Conservation (phyloP, 225 moss, liverwort and hornwort species). For the Ulota crispa region DNA sequence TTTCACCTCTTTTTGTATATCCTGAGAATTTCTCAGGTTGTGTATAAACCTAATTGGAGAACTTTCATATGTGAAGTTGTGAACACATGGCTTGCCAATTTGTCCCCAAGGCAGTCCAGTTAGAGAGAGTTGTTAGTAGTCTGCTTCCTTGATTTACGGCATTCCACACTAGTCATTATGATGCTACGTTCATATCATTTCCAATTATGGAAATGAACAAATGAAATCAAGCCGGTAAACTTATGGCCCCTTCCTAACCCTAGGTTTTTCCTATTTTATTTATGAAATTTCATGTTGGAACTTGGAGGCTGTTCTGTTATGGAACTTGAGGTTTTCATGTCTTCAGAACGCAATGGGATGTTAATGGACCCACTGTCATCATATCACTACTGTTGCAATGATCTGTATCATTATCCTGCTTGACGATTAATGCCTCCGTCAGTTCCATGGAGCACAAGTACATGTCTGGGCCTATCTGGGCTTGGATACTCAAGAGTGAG, state of each 20-base stretch:
- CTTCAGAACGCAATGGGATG: not conserved
- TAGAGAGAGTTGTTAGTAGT: not conserved
- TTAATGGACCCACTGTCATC: not conserved
- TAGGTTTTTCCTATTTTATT: not conserved
- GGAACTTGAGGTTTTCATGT: not conserved
- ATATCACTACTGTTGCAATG: not conserved
- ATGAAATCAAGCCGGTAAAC: not conserved
- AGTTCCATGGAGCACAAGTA: not conserved
- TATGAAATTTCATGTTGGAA: not conserved
- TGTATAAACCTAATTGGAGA: conserved; percentile 7
- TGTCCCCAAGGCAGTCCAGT: not conserved
- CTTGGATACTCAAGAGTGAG: not conserved
- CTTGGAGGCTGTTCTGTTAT: not conserved
- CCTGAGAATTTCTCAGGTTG: conserved; percentile 12
- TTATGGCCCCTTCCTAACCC: too few relatives aligned
- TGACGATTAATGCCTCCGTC: not conserved
- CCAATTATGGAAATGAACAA: not conserved
- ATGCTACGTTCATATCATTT: not conserved
- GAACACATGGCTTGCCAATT: not conserved
- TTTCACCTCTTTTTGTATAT: not conserved
- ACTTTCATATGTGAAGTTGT: not conserved
- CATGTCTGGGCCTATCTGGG: not conserved
- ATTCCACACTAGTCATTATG: not conserved
- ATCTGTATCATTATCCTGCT: not conserved
- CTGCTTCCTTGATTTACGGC: not conserved